Evolutionary conservation across 305 asterid genomes (phyloP), one percentile per base, ranked within the genome.

Genomic region (Fraxinus nigra): DNA sequence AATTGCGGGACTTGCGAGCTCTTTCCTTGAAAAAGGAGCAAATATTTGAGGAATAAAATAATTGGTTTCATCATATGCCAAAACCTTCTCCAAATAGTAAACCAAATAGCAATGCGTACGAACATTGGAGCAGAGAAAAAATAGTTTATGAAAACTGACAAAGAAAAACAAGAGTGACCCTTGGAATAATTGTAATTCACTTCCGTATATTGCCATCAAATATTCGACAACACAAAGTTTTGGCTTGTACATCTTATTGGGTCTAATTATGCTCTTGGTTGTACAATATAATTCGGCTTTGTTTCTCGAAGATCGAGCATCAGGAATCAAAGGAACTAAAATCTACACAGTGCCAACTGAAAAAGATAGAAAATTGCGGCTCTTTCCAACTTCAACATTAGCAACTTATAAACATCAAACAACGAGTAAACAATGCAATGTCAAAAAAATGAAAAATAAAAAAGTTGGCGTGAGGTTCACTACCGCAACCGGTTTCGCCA

Each of bases 1-100:
- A 94, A 96, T 84, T 96, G 99, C 28, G 99, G 99, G 40, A 96
- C 91, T 80, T 96, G 99, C 22, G 99, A 96, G 92, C 99, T 96
- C 88, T 96, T 96, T 5, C 98, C 98, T 94, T 78, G n/a, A 59
- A 83, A 76, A 35, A 69, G 75, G 79, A 86, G 76, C 73, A 80
- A 73, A 67, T 20, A 85, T 72, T 73, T 63, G 65, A 80, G 33
- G 24, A 77, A 76, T 24, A 46, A 51, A 73, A 84, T 33, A 32
- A 72, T 28, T 51, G 14, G 56, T 70, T 75, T 7, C 76, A 69
- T 32, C 75, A 30, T 16, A 65, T 69, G 75, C 75, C 75, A 30
- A 28, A 69, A 30, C 11, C 22, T 30, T 30, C 40, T 32, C 22
- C 20, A 14, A 59, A 54, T 30, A 83, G 32, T 65, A 65, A 65